These are phyloP conservation scores for Aspergillus baeticus DNA, from an alignment of 495 filamentous ascomycete species.

Conservation along the genomic window DNA sequence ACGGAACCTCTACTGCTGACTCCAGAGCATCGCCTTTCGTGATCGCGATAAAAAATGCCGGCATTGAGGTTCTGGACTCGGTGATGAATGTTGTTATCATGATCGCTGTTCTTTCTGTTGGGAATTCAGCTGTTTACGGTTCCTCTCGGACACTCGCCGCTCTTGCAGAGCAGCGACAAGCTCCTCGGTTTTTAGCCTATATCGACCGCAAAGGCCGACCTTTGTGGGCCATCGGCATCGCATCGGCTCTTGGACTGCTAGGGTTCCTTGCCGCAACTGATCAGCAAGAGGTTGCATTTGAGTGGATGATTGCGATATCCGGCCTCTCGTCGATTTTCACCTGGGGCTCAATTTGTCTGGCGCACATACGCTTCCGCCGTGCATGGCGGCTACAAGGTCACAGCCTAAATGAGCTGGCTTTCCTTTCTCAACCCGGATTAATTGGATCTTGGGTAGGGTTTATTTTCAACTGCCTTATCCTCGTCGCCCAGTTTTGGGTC, in stretches of 20 bases:
- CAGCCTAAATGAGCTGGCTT: constrained; percentile 72
- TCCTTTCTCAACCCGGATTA: constrained; percentile 75
- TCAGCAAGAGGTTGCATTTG: constrained; percentile 63
- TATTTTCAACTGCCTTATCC: constrained; percentile 73
- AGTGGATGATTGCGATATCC: constrained; percentile 88
- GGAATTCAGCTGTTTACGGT: constrained; percentile 84
- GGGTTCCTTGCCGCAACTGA: constrained; percentile 73
- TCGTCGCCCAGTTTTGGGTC: constrained; percentile 92
- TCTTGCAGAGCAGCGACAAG: constrained; percentile 81
- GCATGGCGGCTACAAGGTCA: constrained; percentile 74
- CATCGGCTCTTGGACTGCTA: constrained; percentile 70
- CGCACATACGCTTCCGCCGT: constrained; percentile 87
- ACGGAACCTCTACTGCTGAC: constrained; percentile 54
- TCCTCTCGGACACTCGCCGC: constrained; percentile 84
- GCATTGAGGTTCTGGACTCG: constrained; percentile 71
- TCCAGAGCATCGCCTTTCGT: constrained; percentile 84
- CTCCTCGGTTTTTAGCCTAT: constrained; percentile 72
- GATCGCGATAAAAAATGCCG: constrained; percentile 79
- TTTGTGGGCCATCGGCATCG: constrained; percentile 67
- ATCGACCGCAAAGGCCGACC: constrained; percentile 84
- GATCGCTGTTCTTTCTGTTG: constrained; percentile 82
- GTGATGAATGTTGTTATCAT: constrained; percentile 91
- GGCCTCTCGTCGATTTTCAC: constrained; percentile 90
- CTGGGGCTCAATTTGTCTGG: constrained; percentile 85
- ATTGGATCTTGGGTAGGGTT: constrained; percentile 84